phyloP scores from a whole-genome alignment of 1,139 yeast genomes.

The Schwanniomyces etchellsii region DNA sequence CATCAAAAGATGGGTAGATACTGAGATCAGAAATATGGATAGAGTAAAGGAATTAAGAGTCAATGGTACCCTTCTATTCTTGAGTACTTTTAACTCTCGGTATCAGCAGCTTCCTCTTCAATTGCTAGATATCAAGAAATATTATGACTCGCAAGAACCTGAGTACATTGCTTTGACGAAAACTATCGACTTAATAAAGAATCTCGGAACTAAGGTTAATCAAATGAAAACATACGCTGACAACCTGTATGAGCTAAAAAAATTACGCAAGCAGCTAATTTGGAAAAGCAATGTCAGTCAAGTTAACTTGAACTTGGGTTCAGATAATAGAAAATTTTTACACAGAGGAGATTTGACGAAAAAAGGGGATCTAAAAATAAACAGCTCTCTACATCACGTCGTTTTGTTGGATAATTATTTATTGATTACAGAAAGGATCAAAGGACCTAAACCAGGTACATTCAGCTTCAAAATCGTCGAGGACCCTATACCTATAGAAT shows the following conservation, averaged over 20 bases:
- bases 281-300: conserved; percentile 40
- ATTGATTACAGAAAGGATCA: conserved; percentile 53
- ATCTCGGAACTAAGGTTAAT: conserved; percentile 34
- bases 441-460: conserved; percentile 18
- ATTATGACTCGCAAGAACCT: conserved; percentile 38
- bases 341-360: conserved; percentile 57
- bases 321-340: conserved; percentile 52
- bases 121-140: conserved; percentile 53
- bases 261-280: conserved; percentile 42
- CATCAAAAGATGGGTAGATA: conserved; percentile 49
- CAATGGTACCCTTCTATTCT: conserved; percentile 55
- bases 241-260: conserved; percentile 43
- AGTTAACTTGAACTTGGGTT: conserved; percentile 48
- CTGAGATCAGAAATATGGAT: conserved; percentile 33
- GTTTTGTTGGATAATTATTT: conserved; percentile 70
- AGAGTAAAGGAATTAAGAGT: conserved; percentile 41
- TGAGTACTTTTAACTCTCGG: conserved; percentile 73
- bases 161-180: conserved; percentile 51
- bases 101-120: conserved; percentile 69
- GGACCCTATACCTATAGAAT: conserved; percentile 57
- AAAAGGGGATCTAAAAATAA: conserved; percentile 59
- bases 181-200: conserved; percentile 43
- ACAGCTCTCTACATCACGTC: conserved; percentile 44
- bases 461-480: conserved; percentile 42
- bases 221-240: conserved; percentile 53